Base-by-base conservation (phyloP, 768 basidiomycete species). In the Boletus huronensis region DNA sequence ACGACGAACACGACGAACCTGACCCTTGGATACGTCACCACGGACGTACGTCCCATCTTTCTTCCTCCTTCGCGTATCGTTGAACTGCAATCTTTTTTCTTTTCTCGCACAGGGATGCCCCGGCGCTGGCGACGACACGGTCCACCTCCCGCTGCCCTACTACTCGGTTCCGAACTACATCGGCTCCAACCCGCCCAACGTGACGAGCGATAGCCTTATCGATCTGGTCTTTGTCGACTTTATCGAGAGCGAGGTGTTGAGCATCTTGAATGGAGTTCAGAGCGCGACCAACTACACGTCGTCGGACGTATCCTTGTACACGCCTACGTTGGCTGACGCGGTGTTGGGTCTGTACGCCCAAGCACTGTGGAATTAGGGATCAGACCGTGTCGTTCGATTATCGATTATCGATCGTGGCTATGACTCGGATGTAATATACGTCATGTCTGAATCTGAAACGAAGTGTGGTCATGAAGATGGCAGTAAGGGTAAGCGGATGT, bases 151-250 rank as follows among this genome's bases (percentile, higher is more conserved):
- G 3, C 65, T 88, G 48, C 78, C 85, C 5, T 81, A 79, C 69
- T 80, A 78, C 68, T 49, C 66, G 5, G 56, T 72, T 3, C 87
- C 86, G 0, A 75, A 78, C 62, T 90, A 83, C 64, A 76, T 90
- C 54, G 76, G 75, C 16, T 85, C 84, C 0, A 68, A 74, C 26
- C 65, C 80, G 3, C 85, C 87, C 3, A 64, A 73, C 23, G 77
- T 83, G 14, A 55, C 80, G 0, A 74, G 74, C 50, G 73, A 77
- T 50, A 75, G 81, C 0, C 72, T 72, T 0, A 76, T 93, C 57
- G 90, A 93, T 61, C 77, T 93, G 21, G 84, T 92, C 32, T 93
- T 91, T 66, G 76, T 86, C 44, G 75, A 85, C 66, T 92, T 90
- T 68, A 83, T 90, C 63, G 72, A 78, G 62, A 50, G 62, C 6